phyloP scores from a whole-genome alignment of 192 early-diverging fungal genomes.

The Coemansia pectinata region DNA sequence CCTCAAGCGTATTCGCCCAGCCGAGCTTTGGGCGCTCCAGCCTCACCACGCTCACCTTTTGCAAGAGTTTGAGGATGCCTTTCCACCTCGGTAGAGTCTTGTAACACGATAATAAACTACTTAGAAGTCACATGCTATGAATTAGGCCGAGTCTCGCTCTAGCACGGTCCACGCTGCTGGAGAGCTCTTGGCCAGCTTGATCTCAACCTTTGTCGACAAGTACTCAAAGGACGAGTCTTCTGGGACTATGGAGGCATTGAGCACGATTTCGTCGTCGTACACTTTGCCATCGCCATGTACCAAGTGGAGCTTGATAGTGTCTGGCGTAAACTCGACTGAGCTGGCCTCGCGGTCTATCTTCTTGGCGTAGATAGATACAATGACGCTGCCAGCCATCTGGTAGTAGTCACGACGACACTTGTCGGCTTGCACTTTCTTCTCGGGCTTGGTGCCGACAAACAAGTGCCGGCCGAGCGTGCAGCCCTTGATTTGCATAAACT shows the following conservation, averaged over 20 bases:
- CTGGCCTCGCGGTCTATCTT: slow-evolving; percentile 76
- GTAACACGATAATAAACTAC: not conserved
- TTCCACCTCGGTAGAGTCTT: slow-evolving; percentile 15
- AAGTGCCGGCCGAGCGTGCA: slow-evolving; percentile 89
- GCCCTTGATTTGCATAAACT: slow-evolving; percentile 93
- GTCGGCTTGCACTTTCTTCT: slow-evolving; percentile 14
- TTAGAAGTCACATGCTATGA: not conserved
- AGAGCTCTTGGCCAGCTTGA: slow-evolving; percentile 70
- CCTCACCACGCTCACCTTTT: slow-evolving; percentile 47
- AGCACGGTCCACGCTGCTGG: slow-evolving; percentile 35
- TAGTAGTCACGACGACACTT: slow-evolving; percentile 92
- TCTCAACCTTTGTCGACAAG: slow-evolving; percentile 77
- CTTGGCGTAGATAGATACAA: slow-evolving; percentile 92
- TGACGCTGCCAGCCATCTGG: slow-evolving; percentile 82
- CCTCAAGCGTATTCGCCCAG: slow-evolving; percentile 31
- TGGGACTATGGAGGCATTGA: slow-evolving; percentile 76
- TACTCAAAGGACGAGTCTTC: slow-evolving; percentile 62
- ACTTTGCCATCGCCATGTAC: slow-evolving; percentile 76
- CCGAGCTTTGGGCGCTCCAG: slow-evolving; percentile 53
- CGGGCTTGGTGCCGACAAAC: slow-evolving; percentile 68
- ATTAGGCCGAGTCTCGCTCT: slow-evolving; percentile 14
- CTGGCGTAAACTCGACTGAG: slow-evolving; percentile 64
- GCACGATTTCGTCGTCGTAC: slow-evolving; percentile 65
- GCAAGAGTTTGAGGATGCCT: slow-evolving; percentile 34
- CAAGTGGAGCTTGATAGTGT: slow-evolving; percentile 71